Conservation (phyloP, 192 early-diverging fungal species). For the Phlyctochytrium planicorne region DNA sequence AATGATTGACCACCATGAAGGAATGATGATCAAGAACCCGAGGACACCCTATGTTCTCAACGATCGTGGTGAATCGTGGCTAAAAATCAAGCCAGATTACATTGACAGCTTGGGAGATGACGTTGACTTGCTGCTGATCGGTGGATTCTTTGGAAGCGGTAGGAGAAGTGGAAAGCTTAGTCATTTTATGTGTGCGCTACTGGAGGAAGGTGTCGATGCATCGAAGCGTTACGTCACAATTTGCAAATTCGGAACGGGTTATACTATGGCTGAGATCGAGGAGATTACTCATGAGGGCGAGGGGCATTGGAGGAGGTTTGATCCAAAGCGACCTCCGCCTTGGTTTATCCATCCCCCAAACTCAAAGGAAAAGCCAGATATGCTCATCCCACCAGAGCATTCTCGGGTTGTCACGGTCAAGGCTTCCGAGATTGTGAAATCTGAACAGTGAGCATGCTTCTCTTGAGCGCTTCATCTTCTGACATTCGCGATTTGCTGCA, state of each 20-base stretch:
- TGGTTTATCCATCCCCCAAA: conserved; percentile 54
- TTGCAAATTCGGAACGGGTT: conserved; percentile 71
- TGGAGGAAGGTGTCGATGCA: conserved; percentile 48
- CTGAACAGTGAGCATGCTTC: conserved; percentile 32
- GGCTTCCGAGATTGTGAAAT: conserved; percentile 61
- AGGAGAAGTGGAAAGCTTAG: conserved; percentile 53
- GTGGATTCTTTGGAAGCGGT: conserved; percentile 62
- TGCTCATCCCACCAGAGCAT: conserved; percentile 62
- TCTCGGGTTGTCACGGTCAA: conserved; percentile 68
- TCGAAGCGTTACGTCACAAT: conserved; percentile 46
- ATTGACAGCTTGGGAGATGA: conserved; percentile 66
- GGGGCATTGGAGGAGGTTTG: conserved; percentile 44
- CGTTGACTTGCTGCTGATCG: conserved; percentile 73
- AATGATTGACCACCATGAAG: conserved; percentile 53
- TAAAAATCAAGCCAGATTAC: conserved; percentile 82
- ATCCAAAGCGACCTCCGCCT: conserved; percentile 42
- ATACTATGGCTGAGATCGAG: conserved; percentile 58
- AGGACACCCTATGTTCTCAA: conserved; percentile 50
- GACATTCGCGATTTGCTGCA: no score
- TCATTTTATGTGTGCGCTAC: conserved; percentile 60
- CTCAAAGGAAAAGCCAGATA: conserved; percentile 69
- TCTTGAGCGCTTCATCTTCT: no score
- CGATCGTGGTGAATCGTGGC: conserved; percentile 57
- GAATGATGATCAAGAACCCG: conserved; percentile 74
- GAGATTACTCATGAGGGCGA: conserved; percentile 52